phyloP scores from a whole-genome alignment of 2,329 filamentous ascomycete genomes.

The Seiridium cupressi region DNA sequence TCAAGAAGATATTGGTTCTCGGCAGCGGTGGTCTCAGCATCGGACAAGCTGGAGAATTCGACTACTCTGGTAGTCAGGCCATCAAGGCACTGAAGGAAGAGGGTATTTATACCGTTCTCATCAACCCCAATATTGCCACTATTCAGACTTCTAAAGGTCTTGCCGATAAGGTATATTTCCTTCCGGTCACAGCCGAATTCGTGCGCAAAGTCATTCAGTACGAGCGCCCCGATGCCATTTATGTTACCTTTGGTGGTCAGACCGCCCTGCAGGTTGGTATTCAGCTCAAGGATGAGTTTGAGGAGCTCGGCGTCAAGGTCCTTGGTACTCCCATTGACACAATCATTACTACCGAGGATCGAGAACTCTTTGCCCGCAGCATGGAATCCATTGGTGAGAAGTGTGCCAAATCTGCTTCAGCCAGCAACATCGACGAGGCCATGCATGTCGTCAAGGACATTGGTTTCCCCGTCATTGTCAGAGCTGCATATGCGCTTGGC shows the following conservation, averaged over 20 bases:
- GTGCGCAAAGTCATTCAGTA: slow-evolving; percentile 96
- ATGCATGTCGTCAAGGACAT: slow-evolving; percentile 86
- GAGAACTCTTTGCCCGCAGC: slow-evolving; percentile 93
- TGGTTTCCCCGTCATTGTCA: slow-evolving; percentile 94
- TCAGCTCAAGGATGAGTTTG: slow-evolving; percentile 95
- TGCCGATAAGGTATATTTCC: slow-evolving; percentile 98
- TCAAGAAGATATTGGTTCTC: slow-evolving; percentile 93
- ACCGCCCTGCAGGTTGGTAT: slow-evolving; percentile 97
- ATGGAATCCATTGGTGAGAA: slow-evolving; percentile 99
- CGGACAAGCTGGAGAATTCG: slow-evolving; percentile 96
- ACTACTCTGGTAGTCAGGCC: slow-evolving; percentile 96
- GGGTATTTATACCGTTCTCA: slow-evolving; percentile 95
- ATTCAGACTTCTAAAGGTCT: slow-evolving; percentile 98
- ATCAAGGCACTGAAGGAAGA: slow-evolving; percentile 99
- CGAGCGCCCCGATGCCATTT: slow-evolving; percentile 93
- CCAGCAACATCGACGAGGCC: slow-evolving; percentile 84
- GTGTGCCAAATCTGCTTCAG: slow-evolving; percentile 95
- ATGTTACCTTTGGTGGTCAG: slow-evolving; percentile 96
- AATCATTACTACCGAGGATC: slow-evolving; percentile 97
- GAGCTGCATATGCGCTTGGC: slow-evolving; percentile 93
- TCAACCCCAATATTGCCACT: slow-evolving; percentile 98
- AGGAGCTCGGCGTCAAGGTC: slow-evolving; percentile 86
- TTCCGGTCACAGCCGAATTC: slow-evolving; percentile 94
- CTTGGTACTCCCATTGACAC: slow-evolving; percentile 96
- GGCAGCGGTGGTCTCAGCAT: slow-evolving; percentile 95